These are phyloP conservation scores for Diaporthe ampelina DNA, from an alignment of 2,329 filamentous ascomycete genomes.

Conservation along the genomic window DNA sequence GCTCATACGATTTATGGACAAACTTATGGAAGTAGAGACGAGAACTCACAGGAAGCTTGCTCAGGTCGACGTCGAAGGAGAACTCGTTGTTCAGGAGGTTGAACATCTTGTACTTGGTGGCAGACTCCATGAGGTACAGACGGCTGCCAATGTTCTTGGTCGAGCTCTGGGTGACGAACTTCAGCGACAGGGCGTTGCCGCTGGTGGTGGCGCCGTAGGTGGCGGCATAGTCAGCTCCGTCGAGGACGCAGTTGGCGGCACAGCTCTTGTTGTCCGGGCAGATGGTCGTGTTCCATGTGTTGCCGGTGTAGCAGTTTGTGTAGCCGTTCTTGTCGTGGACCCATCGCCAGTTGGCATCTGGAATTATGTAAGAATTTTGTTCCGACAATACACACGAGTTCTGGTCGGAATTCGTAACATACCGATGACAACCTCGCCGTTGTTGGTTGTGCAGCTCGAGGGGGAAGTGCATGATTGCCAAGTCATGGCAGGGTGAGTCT, in stretches of 20 bases:
- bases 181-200: conserved; percentile 62
- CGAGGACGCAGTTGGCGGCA: conserved; percentile 68
- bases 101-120: conserved; percentile 60
- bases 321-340: conserved; percentile 61
- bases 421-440: conserved; percentile 56
- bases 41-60: conserved; percentile 69
- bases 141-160: conserved; percentile 54
- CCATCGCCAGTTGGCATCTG: conserved; percentile 70
- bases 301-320: conserved; percentile 65
- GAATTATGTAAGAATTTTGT: neutral
- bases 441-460: conserved; percentile 63
- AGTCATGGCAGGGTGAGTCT: conserved; percentile 65
- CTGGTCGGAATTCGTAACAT: neutral
- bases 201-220: conserved; percentile 67
- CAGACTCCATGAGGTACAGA: conserved; percentile 50
- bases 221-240: conserved; percentile 66
- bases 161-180: conserved; percentile 59
- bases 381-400: conserved; percentile 55
- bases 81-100: conserved; percentile 73
- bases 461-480: conserved; percentile 63
- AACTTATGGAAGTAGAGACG: too few relatives aligned
- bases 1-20: too few relatives aligned
- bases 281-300: conserved; percentile 60
- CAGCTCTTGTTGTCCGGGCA: conserved; percentile 65
- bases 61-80: conserved; percentile 76